Base-by-base conservation (phyloP, 1,284 basidiomycete genomes). In the Apiotrichum sp. region DNA sequence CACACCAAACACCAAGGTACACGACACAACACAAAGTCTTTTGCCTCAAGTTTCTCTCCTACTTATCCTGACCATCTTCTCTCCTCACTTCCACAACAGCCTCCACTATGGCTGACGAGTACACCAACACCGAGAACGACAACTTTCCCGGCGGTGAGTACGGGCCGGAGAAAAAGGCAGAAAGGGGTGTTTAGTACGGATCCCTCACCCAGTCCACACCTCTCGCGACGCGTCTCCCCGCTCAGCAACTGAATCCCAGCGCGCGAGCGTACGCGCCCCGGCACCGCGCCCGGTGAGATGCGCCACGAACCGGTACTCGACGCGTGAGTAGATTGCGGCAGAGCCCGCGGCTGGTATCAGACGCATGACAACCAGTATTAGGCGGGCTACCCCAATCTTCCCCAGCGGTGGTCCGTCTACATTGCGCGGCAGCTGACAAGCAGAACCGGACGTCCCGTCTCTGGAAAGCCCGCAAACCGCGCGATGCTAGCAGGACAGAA, bases 381-480 rank as follows among this genome's bases (percentile, higher is more conserved):
- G 22, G 22, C 22, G 22, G 22, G 22, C 22, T 22, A 22, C 22
- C 22, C 22, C 7, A 44, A 16, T 29, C 43, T 44, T 29, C 10
- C 14, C 36, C 36, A 9, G 4, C 14, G 36, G 36, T 14, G 29
- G 29, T 38, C 36, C 36, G 14, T 38, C 29, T 29, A 13, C 36
- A 38, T 3, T 29, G 11, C 16, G 16, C 5, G 16, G 52, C n/a
- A 5, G 41, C 48, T 51, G 34, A 55, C 34, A 13, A 33, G n/a
- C 35, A 53, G 53, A 53, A 86, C 87, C 22, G 76, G 79, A 56
- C 78, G 80, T 5, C 83, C 84, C 3, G 80, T 78, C 36, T 83
- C 80, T 11, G 87, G 73, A 34, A 92, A 80, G 46, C 75, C 78
- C 7, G 86, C 86, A 14, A 92, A 74, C 53, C 86, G 53, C 34